Evolutionary conservation across 352 stramenopile genomes (phyloP).

Genomic region (Pythium rishiriense): DNA sequence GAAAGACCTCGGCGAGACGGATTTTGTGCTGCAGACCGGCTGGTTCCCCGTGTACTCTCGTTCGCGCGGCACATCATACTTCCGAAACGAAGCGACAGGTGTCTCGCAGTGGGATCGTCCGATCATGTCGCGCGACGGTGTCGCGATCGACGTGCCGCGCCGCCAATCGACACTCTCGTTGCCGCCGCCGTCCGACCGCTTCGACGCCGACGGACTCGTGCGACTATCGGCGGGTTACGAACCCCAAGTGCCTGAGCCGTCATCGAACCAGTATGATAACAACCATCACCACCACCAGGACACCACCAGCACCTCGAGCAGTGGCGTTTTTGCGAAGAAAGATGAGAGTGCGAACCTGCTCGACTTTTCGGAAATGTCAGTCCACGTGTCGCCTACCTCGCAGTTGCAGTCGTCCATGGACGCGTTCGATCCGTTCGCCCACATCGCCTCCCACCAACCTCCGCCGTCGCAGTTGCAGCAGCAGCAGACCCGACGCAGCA

Average conservation of each 20-base stretch:
- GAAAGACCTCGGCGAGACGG: slow-evolving; percentile 72
- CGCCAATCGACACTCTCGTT: slow-evolving; percentile 23
- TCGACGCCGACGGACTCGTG: slow-evolving; percentile 26
- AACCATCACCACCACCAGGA: slow-evolving; percentile 2
- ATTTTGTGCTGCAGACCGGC: slow-evolving; percentile 76
- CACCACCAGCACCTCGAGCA: background rate
- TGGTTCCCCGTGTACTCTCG: slow-evolving; percentile 83
- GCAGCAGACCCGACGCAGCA: slow-evolving; percentile 24
- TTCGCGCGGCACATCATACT: slow-evolving; percentile 72
- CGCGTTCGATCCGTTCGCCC: slow-evolving; percentile 47
- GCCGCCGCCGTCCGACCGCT: slow-evolving; percentile 19
- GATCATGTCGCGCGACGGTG: slow-evolving; percentile 52
- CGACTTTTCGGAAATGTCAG: slow-evolving; percentile 63
- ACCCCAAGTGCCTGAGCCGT: slow-evolving; percentile 15
- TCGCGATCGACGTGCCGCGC: slow-evolving; percentile 31
- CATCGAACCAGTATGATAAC: background rate
- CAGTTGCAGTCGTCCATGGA: slow-evolving; percentile 22
- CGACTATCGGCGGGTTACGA: slow-evolving; percentile 17
- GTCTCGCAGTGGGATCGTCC: slow-evolving; percentile 80
- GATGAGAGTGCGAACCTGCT: slow-evolving; percentile 52
- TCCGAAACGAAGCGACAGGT: slow-evolving; percentile 60
- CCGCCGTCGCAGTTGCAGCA: slow-evolving; percentile 12
- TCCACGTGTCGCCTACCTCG: slow-evolving; percentile 45
- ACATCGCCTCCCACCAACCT: slow-evolving; percentile 18
- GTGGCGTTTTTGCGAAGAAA: background rate